phyloP scores from a whole-genome alignment of 177 flowering plant species.

The Telopea speciosissima region DNA sequence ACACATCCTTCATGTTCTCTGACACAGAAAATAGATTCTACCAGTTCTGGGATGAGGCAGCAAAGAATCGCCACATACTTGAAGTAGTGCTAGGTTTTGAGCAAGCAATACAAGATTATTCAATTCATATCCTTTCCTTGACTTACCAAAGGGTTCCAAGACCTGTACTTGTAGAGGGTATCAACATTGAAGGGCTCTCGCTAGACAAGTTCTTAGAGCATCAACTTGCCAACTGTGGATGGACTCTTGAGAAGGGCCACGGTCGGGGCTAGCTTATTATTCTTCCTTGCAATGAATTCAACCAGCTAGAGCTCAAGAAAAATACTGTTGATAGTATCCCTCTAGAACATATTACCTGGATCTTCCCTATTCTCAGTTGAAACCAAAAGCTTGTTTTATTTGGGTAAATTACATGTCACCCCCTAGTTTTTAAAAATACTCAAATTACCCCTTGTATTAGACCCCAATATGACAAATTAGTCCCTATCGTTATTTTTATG shows the following conservation, averaged over 20 bases:
- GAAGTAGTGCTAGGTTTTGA: slow-evolving; percentile 92
- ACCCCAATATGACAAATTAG: no score
- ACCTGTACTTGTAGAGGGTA: slow-evolving; percentile 87
- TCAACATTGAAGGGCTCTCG: slow-evolving; percentile 85
- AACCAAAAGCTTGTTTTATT: no score
- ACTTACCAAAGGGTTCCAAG: slow-evolving; percentile 87
- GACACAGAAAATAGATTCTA: no score
- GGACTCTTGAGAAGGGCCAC: slow-evolving; percentile 66
- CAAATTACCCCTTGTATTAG: no score
- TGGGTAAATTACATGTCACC: no score
- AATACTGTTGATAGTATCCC: slow-evolving; percentile 59
- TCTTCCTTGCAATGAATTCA: slow-evolving; percentile 71
- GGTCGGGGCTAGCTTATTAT: slow-evolving; percentile 63
- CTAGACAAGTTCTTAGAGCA: slow-evolving; percentile 91
- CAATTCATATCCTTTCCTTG: slow-evolving; percentile 77
- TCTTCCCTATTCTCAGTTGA: slow-evolving; percentile 77
- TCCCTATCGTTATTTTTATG: no score
- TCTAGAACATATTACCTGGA: slow-evolving; percentile 70
- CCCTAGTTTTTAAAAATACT: no score
- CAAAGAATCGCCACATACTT: slow-evolving; percentile 61
- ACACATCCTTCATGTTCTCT: no score
- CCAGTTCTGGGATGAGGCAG: slow-evolving; percentile 80
- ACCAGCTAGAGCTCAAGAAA: slow-evolving; percentile 83
- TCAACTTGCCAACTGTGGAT: slow-evolving; percentile 63
- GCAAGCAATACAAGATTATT: slow-evolving; percentile 90